Evolutionary conservation across 2,329 filamentous ascomycete species (phyloP).

Genomic region (Herpomyces periplanetae): DNA sequence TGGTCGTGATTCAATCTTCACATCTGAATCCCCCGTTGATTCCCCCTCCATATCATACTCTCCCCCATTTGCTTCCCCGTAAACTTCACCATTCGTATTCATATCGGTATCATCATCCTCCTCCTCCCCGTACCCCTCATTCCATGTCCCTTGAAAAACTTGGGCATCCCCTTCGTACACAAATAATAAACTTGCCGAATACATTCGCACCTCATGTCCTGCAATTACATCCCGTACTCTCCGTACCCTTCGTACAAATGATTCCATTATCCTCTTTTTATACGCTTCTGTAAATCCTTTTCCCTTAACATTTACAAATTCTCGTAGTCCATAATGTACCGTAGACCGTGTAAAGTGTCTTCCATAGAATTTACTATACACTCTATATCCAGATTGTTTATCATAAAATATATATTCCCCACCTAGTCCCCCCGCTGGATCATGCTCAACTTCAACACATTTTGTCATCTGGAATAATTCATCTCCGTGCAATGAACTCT

Average conservation of each 20-base stretch:
- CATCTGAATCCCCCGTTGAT: conserved; percentile 6
- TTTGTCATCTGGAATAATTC: conserved; percentile 1
- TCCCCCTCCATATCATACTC: conserved; percentile 3
- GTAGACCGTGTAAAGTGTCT: no score
- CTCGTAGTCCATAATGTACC: no score
- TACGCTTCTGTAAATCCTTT: no score
- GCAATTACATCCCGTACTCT: conserved; percentile 17
- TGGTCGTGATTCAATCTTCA: conserved; percentile 6
- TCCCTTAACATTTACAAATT: no score
- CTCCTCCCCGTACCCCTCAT: conserved; percentile 6
- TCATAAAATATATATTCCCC: conserved; percentile 6
- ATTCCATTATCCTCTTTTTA: conserved; percentile 9
- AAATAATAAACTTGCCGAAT: conserved; percentile 20
- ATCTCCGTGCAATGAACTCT: neutral
- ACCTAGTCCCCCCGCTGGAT: conserved; percentile 2
- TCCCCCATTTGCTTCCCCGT: no score
- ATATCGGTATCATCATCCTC: conserved; percentile 6
- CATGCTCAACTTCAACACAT: conserved; percentile 3
- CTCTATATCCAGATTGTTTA: neutral
- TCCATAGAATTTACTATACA: no score
- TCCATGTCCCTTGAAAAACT: conserved; percentile 16
- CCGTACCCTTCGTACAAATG: conserved; percentile 11
- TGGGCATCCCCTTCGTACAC: conserved; percentile 22
- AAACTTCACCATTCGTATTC: conserved; percentile 5
- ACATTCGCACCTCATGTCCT: conserved; percentile 23